Base-by-base conservation (phyloP, 805 yeast species). In the Schwanniomyces yamadae region DNA sequence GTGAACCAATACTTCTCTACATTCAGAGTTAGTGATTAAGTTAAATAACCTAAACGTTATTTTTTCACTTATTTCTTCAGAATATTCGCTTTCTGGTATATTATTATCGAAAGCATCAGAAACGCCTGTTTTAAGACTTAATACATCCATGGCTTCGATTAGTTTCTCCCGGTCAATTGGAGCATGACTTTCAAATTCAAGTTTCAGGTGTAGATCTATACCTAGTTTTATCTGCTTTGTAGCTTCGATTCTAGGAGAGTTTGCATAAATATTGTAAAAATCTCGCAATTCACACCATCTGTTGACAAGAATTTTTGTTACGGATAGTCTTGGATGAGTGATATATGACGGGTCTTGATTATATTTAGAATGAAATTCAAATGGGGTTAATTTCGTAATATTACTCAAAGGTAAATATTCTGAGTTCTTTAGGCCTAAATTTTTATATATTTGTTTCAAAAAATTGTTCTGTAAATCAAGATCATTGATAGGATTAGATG, bases 281-380 rank as follows among this genome's bases (percentile, higher is more conserved):
- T 62, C 67, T 26, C 78, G 60, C 30, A 84, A 57, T 54, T 84
- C 91, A 62, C 93, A 84, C 85, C 88, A 84, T 11, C 69, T 57
- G 21, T 73, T 66, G 0, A 82, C 75, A 8, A 81, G 56, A 6
- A 84, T 52, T 36, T 69, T 73, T 0, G 90, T 81, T 4, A 83
- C 88, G 1, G 80, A 73, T 11, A 80, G 52, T 26, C 84, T 50
- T 12, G 69, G 69, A 11, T 34, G 31, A 1, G 23, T 18, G 0
- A 52, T 23, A 28, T 54, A 55, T 10, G 66, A 57, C 1, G 16
- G 11, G 21, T 57, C 54, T 2, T 42, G 33, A 41, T 63, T 63
- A 17, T 39, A 16, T 1, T 42, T 44, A 1, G 63, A 54, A 29
- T 52, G 57, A 38, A 45, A 60, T 30, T 49, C 34, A 38, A 42